Conservation (phyloP, 176 grass and related monocot species). For the Avena insularis region DNA sequence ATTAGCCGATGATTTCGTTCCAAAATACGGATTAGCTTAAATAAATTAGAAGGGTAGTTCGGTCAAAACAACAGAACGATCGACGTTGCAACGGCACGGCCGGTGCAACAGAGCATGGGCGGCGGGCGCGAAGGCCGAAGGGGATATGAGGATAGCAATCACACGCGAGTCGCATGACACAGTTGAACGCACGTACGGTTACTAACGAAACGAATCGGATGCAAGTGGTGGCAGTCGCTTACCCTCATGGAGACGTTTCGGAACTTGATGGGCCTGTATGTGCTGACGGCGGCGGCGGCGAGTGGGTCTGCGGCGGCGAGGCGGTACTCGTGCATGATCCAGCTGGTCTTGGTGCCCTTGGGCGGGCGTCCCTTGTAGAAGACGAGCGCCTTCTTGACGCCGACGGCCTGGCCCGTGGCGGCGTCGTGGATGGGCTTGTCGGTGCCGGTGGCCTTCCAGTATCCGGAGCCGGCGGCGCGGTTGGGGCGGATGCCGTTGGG, state of each 20-base stretch:
- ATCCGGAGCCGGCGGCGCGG: conserved; percentile 83
- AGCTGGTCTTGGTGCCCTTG: conserved; percentile 81
- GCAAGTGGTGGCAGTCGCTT: not conserved
- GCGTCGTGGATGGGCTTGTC: conserved; percentile 81
- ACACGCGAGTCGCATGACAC: conserved; percentile 42
- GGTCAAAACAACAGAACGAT: not conserved
- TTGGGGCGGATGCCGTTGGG: conserved; percentile 91
- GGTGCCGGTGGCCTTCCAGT: conserved; percentile 98
- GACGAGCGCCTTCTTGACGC: conserved; percentile 95
- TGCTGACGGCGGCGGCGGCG: conserved; percentile 32
- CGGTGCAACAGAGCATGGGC: conserved; percentile 20
- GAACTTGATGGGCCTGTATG: conserved; percentile 60
- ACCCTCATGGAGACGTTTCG: conserved; percentile 95
- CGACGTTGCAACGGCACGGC: conserved; percentile 9
- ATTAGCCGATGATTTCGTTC: not conserved
- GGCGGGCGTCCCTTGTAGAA: conserved; percentile 87
- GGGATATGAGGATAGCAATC: not conserved
- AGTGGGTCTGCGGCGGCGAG: conserved; percentile 46
- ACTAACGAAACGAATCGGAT: not conserved
- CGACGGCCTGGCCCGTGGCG: conserved; percentile 55
- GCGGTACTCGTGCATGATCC: conserved; percentile 99
- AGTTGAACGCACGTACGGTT: not conserved
- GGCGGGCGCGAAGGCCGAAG: not conserved
- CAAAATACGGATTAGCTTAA: not conserved
- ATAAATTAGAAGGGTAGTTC: conserved; percentile 16